Base-by-base conservation (phyloP, 305 asterid genomes). In the Fraxinus xanthoxyloides region DNA sequence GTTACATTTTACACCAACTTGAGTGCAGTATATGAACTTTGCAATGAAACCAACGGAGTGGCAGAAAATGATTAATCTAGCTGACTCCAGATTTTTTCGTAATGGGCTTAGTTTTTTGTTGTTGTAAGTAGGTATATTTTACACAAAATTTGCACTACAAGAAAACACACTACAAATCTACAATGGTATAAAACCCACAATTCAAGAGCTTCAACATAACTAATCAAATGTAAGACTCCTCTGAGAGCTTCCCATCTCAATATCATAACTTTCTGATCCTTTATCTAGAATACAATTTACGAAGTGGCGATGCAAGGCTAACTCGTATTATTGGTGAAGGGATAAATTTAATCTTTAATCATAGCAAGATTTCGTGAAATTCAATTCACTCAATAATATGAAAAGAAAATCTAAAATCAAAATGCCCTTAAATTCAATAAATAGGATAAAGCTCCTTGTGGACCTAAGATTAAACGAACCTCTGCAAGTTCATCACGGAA, bases 401-500 rank as follows among this genome's bases (percentile, higher is more conserved):
- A n/a, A 35, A 34, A 30, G 46, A 23, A 82, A 56, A 61, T 73
- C 15, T 59, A 26, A 40, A 85, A 38, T 54, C 17, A n/a, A 36
- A 67, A 36, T 32, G 72, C 5, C 32, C 1, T 56, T 12, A 59
- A 56, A 59, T 46, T 73, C 23, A 56, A 13, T 40, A 61, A 5
- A 9, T 17, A 67, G 34, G 46, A 69, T 31, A 80, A 31, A 17
- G 21, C 8, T 4, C 59, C 32, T 12, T 6, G 28, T n/a, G 70
- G 32, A 77, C 1, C 76, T 28, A 59, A 70, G 76, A 70, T 56
- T 56, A 79, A 63, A 84, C 94, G 84, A 79, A 95, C 99, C 97
- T 94, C 98, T 38, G 97, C 94, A 82, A 92, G 90, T 67, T 95
- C 98, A 84, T 91, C 97, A 9, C 91, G 90, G 78, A 83, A 89